Base-by-base conservation (phyloP, 1,284 basidiomycete species). In the Austropuccinia psidii region DNA sequence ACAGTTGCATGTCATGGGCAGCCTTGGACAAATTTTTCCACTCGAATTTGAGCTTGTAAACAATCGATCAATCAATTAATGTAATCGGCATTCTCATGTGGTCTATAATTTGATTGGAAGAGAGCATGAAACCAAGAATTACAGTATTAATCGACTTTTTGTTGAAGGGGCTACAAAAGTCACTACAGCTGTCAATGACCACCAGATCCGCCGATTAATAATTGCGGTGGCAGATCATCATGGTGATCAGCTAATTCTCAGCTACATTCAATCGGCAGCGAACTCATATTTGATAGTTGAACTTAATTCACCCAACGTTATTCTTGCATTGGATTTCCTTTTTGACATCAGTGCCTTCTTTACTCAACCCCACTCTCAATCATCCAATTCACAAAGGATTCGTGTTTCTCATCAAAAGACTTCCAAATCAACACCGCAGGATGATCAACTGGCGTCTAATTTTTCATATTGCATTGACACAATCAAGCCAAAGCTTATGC, bases 211-310 rank as follows among this genome's bases (percentile, higher is more conserved):
- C n/a, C n/a, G n/a, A n/a, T n/a, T n/a, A n/a, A 94, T 98, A 74
- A 90, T 98, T 75, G 96, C 96, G 0, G 89, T 92, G 15, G 89
- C 91, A 35, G 85, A 88, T 75, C 91, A 97, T 79, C 87, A 90
- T 76, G 87, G 93, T 35, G 93, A 97, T 77, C 96, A 95, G 76
- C 90, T 98, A 79, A 97, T 97, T 90, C 81, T 98, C 55, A 86
- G 94, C 73, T 98, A 91, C 80, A 90, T 91, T 3, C 86, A 86
- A 77, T 85, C 91, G 7, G 80, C 82, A 31, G 81, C 82, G 27
- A 84, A 87, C 39, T 84, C 90, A 6, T 83, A 93, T 47, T 89
- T 88, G 3, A 86, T 98, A 75, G 83, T 96, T 45, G 93, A 93
- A 0, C 84, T 99, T 43, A 96, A 98, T 80, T 93, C 90, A 37